These are phyloP conservation scores for Claviceps sorghi DNA, from an alignment of 2,329 filamentous ascomycete species.

Conservation along the genomic window DNA sequence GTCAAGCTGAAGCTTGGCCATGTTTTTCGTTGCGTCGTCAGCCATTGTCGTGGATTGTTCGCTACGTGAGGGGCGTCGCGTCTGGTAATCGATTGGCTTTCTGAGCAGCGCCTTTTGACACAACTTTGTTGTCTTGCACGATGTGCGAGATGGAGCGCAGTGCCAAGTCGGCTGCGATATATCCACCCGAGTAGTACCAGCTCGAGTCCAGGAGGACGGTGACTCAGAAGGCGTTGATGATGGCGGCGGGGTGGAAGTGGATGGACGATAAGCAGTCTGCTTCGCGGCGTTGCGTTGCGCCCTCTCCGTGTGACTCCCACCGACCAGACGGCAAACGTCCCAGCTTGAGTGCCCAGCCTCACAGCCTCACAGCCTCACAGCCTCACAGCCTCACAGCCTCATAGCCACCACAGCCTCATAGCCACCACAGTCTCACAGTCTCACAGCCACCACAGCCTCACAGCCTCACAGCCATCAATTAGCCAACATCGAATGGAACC, in stretches of 20 bases:
- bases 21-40: constrained; percentile 30
- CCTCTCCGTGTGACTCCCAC: too few species aligned
- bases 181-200: not conserved
- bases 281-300: too few species aligned
- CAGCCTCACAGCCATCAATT: too few species aligned
- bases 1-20: constrained; percentile 45
- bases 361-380: too few species aligned
- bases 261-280: not conserved
- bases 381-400: too few species aligned
- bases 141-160: not conserved
- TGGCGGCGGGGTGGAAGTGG: not conserved
- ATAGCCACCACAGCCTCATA: too few species aligned
- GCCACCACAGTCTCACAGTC: too few species aligned
- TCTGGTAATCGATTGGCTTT: not conserved
- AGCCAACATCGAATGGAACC: too few species aligned
- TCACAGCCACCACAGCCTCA: too few species aligned
- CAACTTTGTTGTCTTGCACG: not conserved
- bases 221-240: not conserved
- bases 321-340: too few species aligned
- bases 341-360: too few species aligned
- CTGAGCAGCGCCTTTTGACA: not conserved
- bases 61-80: not conserved
- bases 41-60: constrained; percentile 24
- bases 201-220: not conserved
- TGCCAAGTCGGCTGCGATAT: not conserved